phyloP scores from a whole-genome alignment of 2,329 filamentous ascomycete genomes.

The Metarhizium rileyi region DNA sequence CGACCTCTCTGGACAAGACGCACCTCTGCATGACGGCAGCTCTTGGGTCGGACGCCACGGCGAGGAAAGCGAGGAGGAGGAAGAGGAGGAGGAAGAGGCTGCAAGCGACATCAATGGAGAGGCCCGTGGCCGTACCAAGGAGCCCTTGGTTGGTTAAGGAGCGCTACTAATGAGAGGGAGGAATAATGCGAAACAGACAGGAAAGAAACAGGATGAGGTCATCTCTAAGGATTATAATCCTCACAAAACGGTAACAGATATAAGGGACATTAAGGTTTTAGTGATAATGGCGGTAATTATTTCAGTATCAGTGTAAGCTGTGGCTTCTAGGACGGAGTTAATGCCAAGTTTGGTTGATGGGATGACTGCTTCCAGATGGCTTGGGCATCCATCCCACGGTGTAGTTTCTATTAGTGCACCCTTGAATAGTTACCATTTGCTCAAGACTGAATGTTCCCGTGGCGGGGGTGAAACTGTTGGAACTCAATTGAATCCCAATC shows the following conservation, averaged over 20 bases:
- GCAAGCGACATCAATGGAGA: constrained; percentile 46
- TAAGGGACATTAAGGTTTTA: not conserved
- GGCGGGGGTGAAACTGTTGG: too few relatives aligned
- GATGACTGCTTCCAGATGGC: constrained; percentile 8
- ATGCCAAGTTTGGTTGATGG: constrained; percentile 3
- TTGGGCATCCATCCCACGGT: constrained; percentile 15
- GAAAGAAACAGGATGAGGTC: too few relatives aligned
- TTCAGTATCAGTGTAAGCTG: constrained; percentile 8
- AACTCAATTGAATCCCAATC: too few relatives aligned
- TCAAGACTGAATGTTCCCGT: too few relatives aligned
- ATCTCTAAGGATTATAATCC: too few relatives aligned
- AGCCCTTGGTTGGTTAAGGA: constrained; percentile 35
- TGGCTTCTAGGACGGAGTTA: constrained; percentile 19
- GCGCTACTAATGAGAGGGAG: not conserved
- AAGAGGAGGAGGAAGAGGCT: constrained; percentile 49
- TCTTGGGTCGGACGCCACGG: constrained; percentile 72
- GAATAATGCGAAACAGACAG: not conserved
- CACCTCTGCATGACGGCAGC: constrained; percentile 65
- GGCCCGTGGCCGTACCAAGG: constrained; percentile 44
- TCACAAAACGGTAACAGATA: not conserved
- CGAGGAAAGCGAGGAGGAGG: constrained; percentile 56
- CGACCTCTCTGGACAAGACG: constrained; percentile 76
- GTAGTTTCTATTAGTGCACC: constrained; percentile 16
- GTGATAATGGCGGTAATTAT: constrained; percentile 8
- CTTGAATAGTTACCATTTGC: constrained; percentile 17